These are phyloP conservation scores for Setaria italica DNA, from an alignment of 202 grass and related monocot genomes.

Conservation along the genomic window DNA sequence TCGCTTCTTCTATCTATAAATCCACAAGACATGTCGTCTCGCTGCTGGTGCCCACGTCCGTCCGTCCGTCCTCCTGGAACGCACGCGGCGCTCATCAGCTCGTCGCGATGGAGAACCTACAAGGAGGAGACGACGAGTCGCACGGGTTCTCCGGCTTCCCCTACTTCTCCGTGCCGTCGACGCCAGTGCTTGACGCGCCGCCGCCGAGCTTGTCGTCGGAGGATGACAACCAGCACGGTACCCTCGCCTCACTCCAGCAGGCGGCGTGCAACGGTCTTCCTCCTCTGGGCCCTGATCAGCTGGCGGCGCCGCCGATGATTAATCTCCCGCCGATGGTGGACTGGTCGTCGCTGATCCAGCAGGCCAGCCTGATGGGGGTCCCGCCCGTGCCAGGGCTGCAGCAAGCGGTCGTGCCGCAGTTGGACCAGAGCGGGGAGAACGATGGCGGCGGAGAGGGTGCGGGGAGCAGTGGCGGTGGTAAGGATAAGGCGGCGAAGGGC, in stretches of 20 bases:
- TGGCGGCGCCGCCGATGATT: slow-evolving; percentile 5
- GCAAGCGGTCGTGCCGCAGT: background rate
- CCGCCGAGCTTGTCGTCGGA: slow-evolving; percentile 18
- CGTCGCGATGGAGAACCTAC: slow-evolving; percentile 55
- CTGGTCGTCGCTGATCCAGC: slow-evolving; percentile 49
- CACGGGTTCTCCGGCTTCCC: slow-evolving; percentile 47
- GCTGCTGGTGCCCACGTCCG: background rate
- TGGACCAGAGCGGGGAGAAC: slow-evolving; percentile 47
- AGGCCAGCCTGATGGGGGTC: slow-evolving; percentile 6
- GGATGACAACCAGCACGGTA: slow-evolving; percentile 37
- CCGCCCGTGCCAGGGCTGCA: background rate
- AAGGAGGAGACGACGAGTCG: slow-evolving; percentile 43
- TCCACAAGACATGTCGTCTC: slow-evolving; percentile 20
- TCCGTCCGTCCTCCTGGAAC: background rate
- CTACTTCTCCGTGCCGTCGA: slow-evolving; percentile 54
- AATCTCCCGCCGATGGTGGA: slow-evolving; percentile 42
- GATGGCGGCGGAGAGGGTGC: slow-evolving; percentile 35
- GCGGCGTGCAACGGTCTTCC: slow-evolving; percentile 26
- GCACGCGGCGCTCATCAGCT: background rate
- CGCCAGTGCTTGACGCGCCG: background rate
- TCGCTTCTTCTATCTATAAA: slow-evolving; percentile 32
- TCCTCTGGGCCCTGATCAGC: slow-evolving; percentile 33
- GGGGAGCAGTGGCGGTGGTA: slow-evolving; percentile 21
- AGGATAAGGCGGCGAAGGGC: slow-evolving; percentile 36
- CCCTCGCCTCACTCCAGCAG: slow-evolving; percentile 44